Percentiles rank a stretch among this genome's conserved stretches.
Conservation (phyloP, 257 asterid species). For the Solanum verrucosum region DNA sequence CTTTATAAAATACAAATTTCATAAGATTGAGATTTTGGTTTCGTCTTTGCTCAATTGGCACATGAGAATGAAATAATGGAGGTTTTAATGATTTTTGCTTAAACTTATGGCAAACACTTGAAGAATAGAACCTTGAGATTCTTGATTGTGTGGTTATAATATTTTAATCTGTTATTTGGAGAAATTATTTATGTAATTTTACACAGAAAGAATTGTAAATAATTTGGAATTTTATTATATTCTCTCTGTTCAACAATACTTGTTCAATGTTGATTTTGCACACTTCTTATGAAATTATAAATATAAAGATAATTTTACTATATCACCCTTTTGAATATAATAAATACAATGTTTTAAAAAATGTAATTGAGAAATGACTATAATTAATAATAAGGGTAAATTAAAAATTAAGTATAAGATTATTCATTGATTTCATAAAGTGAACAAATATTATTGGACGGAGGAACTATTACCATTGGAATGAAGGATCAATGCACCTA, state of each 20-base stretch:
- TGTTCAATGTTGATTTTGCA: rapidly evolving
- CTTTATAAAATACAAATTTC: not conserved
- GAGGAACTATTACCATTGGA: not conserved
- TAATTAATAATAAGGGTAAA: no score
- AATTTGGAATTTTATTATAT: not conserved
- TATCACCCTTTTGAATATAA: no score
- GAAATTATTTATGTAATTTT: not conserved
- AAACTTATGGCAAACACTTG: not conserved
- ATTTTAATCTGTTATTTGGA: not conserved
- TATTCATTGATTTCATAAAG: no score
- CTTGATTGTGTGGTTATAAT: not conserved
- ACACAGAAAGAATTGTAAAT: no score
- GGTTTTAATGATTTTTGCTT: not conserved
- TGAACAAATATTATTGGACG: no score
- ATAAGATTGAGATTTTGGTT: not conserved
- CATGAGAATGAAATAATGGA: not conserved
- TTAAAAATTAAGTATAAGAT: no score
- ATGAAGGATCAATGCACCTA: not conserved
- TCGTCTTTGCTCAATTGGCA: not conserved
- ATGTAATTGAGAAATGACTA: no score
- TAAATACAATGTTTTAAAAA: no score
- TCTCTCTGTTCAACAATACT: no score
- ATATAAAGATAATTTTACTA: no score
- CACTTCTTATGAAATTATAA: no score
- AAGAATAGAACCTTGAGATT: not conserved